Conservation (phyloP, 345 rosid species). For the Acer campestre region DNA sequence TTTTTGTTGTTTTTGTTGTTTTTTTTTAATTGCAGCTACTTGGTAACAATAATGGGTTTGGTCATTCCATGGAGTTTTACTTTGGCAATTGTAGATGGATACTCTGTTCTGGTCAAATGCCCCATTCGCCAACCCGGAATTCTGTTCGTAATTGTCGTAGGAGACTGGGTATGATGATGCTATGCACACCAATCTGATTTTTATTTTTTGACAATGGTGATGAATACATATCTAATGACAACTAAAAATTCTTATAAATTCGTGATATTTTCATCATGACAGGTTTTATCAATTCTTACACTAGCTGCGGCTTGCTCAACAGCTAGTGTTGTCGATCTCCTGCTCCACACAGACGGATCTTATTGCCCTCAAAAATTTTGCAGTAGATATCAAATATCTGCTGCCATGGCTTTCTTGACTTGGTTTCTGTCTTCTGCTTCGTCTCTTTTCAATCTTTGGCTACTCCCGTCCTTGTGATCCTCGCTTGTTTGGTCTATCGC, state of each 20-base stretch:
- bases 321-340: constrained; percentile 78
- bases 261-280: constrained; percentile 12
- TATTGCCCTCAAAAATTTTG: constrained; percentile 60
- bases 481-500: not conserved
- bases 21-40: constrained; percentile 52
- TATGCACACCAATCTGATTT: constrained; percentile 18
- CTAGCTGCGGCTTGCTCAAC: constrained; percentile 84
- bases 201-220: not conserved
- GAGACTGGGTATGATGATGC: constrained; percentile 75
- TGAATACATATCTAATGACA: not conserved
- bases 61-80: constrained; percentile 89
- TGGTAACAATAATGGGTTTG: constrained; percentile 87
- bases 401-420: constrained; percentile 84
- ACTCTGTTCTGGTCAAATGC: constrained; percentile 64
- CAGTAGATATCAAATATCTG: constrained; percentile 75
- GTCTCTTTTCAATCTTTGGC: constrained; percentile 83
- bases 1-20: not conserved
- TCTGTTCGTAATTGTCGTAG: constrained; percentile 58
- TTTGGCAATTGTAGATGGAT: constrained; percentile 78
- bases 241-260: constrained; percentile 8
- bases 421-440: constrained; percentile 83
- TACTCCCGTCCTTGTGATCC: constrained; percentile 67
- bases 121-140: constrained; percentile 63
- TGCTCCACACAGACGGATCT: constrained; percentile 36
- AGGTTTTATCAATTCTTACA: constrained; percentile 73